Evolutionary conservation across 2,329 filamentous ascomycete genomes (phyloP), one percentile per base, ranked within the genome.

Genomic region (Pestalotiopsis fici): DNA sequence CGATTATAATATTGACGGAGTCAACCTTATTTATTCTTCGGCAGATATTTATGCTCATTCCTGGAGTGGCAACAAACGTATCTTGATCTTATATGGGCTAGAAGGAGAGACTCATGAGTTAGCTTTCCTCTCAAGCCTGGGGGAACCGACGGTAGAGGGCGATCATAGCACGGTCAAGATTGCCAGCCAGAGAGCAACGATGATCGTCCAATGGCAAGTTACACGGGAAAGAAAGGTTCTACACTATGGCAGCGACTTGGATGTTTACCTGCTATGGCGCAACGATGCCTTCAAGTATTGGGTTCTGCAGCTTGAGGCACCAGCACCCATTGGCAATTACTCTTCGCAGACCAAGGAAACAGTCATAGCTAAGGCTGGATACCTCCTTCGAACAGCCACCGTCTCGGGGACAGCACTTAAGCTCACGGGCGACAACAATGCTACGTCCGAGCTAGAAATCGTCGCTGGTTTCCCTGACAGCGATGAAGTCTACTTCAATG

Each of bases 371-470:
- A 86, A 90, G 67, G 90, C 87, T 0, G 87, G 88, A 9, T 92
- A 93, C 71, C 83, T 93, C 0, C 77, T 92, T 27, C 87, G 91
- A 6, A 87, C 85, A 0, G 89, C 89, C 0, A 83, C 83, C 2
- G 75, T 91, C 1, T 70, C 85, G 3, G 86, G 83, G 2, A 80
- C 79, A n/a, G 83, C 85, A 1, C 81, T 95, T 1, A 82, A 86
- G 13, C 77, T 95, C 3, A 86, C 86, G 4, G 93, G 90, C 4
- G 93, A 96, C 73, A 85, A 95, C 70, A 95, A 95, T 72, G 78
- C 83, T 0, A 93, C 92, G 0, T 89, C 90, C 0, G 73, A 85
- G 0, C 78, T 96, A 18, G 91, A 94, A 70, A 83, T 95, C 25
- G 86, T 94, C 25, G 90, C 91, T 2, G 88, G 86, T 0, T 85